Evolutionary conservation across 208 protist species (phyloP).

Genomic region (Acanthamoeba triangularis): DNA sequence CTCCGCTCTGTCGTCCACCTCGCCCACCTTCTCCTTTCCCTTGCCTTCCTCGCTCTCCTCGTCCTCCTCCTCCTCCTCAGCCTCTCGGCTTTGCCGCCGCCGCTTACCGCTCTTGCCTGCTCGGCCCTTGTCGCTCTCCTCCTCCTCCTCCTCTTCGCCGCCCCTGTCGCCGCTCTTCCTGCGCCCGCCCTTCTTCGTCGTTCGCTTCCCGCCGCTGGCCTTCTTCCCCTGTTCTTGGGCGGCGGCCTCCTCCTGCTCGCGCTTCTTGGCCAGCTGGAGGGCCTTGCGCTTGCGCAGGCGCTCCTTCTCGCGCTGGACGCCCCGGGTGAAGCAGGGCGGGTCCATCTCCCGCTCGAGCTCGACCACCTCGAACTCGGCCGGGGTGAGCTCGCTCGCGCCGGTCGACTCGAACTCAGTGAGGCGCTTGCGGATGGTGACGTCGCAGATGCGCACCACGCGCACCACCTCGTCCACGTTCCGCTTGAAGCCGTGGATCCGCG

Average conservation of each 20-base stretch:
- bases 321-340: slow-evolving; percentile 86
- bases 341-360: slow-evolving; percentile 89
- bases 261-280: slow-evolving; percentile 73
- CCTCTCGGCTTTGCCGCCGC: neutral
- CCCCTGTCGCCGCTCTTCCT: neutral
- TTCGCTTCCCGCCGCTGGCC: neutral
- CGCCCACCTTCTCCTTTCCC: slow-evolving; percentile 25
- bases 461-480: slow-evolving; percentile 89
- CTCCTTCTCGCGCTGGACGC: neutral
- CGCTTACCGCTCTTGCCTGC: neutral
- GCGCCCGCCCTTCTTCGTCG: neutral
- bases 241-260: neutral
- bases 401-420: slow-evolving; percentile 91
- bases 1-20: slow-evolving; percentile 1
- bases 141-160: neutral
- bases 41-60: neutral
- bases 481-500: slow-evolving; percentile 90
- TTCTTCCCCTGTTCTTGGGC: neutral
- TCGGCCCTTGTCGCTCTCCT: neutral
- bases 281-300: neutral
- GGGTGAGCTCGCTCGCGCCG: slow-evolving; percentile 80
- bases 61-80: neutral
- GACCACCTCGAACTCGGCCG: slow-evolving; percentile 88
- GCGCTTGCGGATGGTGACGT: slow-evolving; percentile 87
- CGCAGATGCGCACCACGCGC: slow-evolving; percentile 89